Base-by-base conservation (phyloP, 306 rosid species). In the Hippophae gyantsensis region DNA sequence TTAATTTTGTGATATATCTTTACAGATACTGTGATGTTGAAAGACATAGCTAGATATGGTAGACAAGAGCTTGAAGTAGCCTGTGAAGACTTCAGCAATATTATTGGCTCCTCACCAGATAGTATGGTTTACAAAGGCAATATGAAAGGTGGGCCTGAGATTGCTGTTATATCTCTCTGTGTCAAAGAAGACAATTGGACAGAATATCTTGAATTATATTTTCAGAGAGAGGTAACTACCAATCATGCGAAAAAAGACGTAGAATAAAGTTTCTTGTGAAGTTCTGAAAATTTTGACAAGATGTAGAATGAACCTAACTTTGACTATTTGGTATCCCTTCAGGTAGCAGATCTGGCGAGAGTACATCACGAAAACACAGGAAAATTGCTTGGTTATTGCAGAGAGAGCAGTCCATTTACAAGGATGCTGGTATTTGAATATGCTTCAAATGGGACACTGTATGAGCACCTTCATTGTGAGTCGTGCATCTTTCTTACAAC, bases 21-120 rank as follows among this genome's bases (percentile, higher is more conserved):
- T 69, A 70, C 86, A 93, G 99, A 89, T 78, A 79, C 89, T 0
- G 94, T 77, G 64, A 53, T 88, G 79, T 65, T 93, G 76, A 93
- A 89, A 78, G 90, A 89, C 27, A 89, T 93, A 50, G 86, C 64
- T 63, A 80, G 78, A 66, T 84, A 73, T 72, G 75, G 81, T 74
- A 88, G 99, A 82, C 90, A 82, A 73, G 99, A 88, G 65, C 95
- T 93, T 64, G 99, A 93, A 86, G 84, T 84, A 67, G 99, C 97
- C 41, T 93, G 99, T 62, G 99, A 93, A 82, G 99, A 93, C 74
- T 93, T 93, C 72, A 93, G 99, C 79, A 93, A 93, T 74, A 93
- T 93, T 52, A 93, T 93, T 67, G 99, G 99, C 48, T 88, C 99
- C 77, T 89, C 99, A 13, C 95, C 99, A 5, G 99, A 89, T 72